Evolutionary conservation across 2,329 filamentous ascomycete species (phyloP).

Genomic region (Ophiosphaerella korrae): DNA sequence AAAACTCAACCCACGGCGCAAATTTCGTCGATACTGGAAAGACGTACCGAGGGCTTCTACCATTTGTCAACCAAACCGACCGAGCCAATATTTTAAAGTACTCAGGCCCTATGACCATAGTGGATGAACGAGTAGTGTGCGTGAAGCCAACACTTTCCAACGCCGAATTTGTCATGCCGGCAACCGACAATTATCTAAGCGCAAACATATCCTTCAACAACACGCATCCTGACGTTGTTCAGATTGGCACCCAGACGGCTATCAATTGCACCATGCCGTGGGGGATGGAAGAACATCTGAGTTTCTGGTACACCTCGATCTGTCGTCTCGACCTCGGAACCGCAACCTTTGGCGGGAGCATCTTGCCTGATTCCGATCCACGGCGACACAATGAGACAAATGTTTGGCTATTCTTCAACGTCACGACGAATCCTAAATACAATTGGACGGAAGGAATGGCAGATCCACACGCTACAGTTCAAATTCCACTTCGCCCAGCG

Average conservation of each 20-base stretch:
- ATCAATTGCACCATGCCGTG: background rate
- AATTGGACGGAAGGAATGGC: background rate
- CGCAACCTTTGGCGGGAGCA: too few species aligned
- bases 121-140: slow-evolving; percentile 4
- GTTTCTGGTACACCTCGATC: too few species aligned
- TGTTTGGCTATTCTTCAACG: too few species aligned
- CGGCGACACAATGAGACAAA: too few species aligned
- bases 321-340: too few species aligned
- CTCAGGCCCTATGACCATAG: background rate
- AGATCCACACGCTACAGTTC: too few species aligned
- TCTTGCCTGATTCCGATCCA: too few species aligned
- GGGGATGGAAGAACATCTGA: background rate
- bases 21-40: slow-evolving; percentile 3
- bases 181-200: background rate
- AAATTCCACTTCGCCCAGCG: background rate
- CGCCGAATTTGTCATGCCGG: background rate
- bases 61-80: background rate
- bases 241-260: background rate
- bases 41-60: slow-evolving; percentile 3
- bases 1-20: background rate
- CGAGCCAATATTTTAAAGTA: background rate
- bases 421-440: background rate
- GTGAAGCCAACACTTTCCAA: slow-evolving; percentile 2
- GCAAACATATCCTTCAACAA: background rate
- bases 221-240: background rate